Evolutionary conservation across 2,329 filamentous ascomycete species (phyloP).

Genomic region (Paramyrothecium roridum): DNA sequence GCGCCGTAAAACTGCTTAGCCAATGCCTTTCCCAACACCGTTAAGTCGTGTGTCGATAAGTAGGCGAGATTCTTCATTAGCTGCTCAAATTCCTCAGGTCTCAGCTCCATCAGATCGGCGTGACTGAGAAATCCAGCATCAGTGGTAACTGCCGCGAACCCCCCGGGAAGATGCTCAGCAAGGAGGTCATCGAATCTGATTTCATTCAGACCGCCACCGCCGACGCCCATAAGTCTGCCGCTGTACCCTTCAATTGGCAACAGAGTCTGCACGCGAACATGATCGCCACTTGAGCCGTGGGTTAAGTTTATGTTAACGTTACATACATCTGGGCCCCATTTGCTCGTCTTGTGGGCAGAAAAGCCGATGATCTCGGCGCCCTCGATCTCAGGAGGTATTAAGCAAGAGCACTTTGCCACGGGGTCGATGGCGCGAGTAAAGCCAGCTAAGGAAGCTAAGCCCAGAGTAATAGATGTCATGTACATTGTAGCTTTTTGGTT

Average conservation of each 20-base stretch:
- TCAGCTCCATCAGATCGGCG: not conserved
- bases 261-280: conserved; percentile 1
- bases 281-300: not conserved
- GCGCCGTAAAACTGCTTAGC: not conserved
- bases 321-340: not conserved
- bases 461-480: not conserved
- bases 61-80: not conserved
- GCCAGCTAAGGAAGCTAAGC: not conserved
- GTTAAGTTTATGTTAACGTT: conserved; percentile 1
- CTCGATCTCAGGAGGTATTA: not conserved
- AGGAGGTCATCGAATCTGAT: not conserved
- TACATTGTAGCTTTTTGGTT: not conserved
- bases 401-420: not conserved
- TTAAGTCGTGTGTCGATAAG: not conserved
- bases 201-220: not conserved
- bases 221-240: not conserved
- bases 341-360: conserved; percentile 1
- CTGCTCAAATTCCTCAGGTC: not conserved
- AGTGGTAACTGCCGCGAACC: not conserved
- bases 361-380: not conserved
- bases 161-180: not conserved
- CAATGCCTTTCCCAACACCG: not conserved
- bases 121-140: not conserved
- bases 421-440: not conserved
- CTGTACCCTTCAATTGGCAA: not conserved